Evolutionary conservation across 805 yeast genomes (phyloP).

Genomic region (Grigorovia transvaalensis): DNA sequence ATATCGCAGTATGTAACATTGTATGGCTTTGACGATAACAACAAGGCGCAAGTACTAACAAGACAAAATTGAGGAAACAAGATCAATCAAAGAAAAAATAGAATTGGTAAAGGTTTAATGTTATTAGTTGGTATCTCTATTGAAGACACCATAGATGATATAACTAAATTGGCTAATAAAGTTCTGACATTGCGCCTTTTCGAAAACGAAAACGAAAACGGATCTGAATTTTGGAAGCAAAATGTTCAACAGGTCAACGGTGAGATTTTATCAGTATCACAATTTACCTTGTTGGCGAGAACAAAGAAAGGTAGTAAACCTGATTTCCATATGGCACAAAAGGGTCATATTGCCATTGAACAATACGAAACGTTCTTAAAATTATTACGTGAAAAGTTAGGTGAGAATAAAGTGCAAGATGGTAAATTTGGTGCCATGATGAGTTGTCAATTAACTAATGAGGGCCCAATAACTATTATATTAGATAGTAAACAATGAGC

Average conservation of each 20-base stretch:
- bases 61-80: neutral
- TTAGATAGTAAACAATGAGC: constrained; percentile 51
- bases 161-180: constrained; percentile 56
- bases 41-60: neutral
- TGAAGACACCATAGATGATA: constrained; percentile 68
- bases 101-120: constrained; percentile 64
- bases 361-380: constrained; percentile 40
- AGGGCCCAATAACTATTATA: constrained; percentile 86
- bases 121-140: constrained; percentile 76
- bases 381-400: constrained; percentile 41
- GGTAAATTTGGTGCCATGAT: constrained; percentile 96
- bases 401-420: constrained; percentile 61
- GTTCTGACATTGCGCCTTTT: constrained; percentile 58
- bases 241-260: constrained; percentile 55
- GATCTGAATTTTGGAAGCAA: constrained; percentile 66
- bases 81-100: neutral
- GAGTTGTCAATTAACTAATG: constrained; percentile 82
- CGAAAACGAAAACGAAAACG: constrained; percentile 60
- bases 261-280: constrained; percentile 78
- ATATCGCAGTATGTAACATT: constrained; percentile 45
- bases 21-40: neutral
- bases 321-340: constrained; percentile 86
- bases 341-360: constrained; percentile 46
- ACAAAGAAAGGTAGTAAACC: constrained; percentile 90
- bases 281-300: constrained; percentile 80